Evolutionary conservation across 805 yeast species (phyloP).

Genomic region (Myxozyma neglecta): DNA sequence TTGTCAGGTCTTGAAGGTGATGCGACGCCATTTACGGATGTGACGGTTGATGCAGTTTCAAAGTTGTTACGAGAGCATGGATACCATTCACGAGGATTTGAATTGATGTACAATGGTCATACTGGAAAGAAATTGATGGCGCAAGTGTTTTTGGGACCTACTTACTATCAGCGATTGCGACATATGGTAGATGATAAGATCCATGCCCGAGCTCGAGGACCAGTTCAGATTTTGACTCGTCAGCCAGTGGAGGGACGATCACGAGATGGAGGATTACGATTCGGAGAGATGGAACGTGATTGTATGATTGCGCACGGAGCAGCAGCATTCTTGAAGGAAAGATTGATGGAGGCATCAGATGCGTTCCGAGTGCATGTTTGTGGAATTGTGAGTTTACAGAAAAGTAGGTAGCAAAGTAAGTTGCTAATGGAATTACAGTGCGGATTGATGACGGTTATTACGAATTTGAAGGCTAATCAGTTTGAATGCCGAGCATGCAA

Average conservation of each 20-base stretch:
- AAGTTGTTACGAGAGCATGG: conserved; percentile 91
- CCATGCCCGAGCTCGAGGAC: conserved; percentile 99
- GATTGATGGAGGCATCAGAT: conserved; percentile 98
- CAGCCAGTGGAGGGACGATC: conserved; percentile 99
- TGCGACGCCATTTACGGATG: conserved; percentile 98
- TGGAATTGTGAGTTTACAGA: conserved; percentile 54
- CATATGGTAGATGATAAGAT: conserved; percentile 99
- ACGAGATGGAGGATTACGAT: conserved; percentile 97
- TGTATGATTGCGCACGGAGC: conserved; percentile 99
- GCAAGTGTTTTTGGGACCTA: conserved; percentile 99
- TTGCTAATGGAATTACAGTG: conserved; percentile 45
- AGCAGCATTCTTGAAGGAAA: conserved; percentile 94
- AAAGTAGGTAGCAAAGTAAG: background rate
- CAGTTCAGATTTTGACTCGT: conserved; percentile 94
- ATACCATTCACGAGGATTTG: conserved; percentile 97
- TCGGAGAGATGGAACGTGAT: conserved; percentile 99
- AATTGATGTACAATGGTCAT: conserved; percentile 98
- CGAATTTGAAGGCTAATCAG: conserved; percentile 95
- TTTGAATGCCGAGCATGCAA: conserved; percentile 98
- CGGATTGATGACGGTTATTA: conserved; percentile 97
- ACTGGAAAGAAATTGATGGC: conserved; percentile 98
- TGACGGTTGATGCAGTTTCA: conserved; percentile 96
- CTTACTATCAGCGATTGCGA: conserved; percentile 96
- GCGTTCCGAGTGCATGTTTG: conserved; percentile 98
- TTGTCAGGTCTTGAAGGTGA: conserved; percentile 97